Evolutionary conservation across 805 yeast genomes (phyloP).

Genomic region (Candida sakaeoensis): DNA sequence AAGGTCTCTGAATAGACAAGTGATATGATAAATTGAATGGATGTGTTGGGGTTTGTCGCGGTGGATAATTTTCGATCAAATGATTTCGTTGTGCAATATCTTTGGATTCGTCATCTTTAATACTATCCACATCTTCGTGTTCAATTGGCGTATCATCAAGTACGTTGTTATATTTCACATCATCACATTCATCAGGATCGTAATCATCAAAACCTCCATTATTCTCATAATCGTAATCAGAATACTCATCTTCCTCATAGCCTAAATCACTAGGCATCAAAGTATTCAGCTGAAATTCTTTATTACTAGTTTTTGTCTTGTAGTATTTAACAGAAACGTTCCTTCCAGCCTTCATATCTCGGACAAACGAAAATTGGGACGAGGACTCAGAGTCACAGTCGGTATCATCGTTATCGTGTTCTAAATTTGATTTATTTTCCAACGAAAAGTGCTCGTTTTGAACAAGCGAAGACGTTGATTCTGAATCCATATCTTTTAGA

Average conservation of each 20-base stretch:
- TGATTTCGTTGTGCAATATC: background rate
- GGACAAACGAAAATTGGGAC: slow-evolving; percentile 40
- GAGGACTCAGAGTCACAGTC: slow-evolving; percentile 20
- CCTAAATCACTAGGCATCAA: slow-evolving; percentile 28
- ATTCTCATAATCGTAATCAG: slow-evolving; percentile 42
- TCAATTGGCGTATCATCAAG: slow-evolving; percentile 12
- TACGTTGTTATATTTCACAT: slow-evolving; percentile 14
- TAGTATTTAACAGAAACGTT: slow-evolving; percentile 44
- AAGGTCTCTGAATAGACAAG: slow-evolving; percentile 22
- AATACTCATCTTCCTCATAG: slow-evolving; percentile 27
- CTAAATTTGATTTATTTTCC: background rate
- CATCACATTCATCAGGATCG: slow-evolving; percentile 21
- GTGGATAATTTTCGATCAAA: too few species aligned
- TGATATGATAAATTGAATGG: slow-evolving; percentile 24
- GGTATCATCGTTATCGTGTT: slow-evolving; percentile 3
- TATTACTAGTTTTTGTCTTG: slow-evolving; percentile 22
- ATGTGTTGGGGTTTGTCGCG: too few species aligned
- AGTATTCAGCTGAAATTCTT: slow-evolving; percentile 14
- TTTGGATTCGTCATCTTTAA: background rate
- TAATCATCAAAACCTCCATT: slow-evolving; percentile 23
- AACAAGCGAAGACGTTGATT: background rate
- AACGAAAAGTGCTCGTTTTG: background rate
- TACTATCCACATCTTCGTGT: background rate
- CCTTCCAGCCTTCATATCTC: slow-evolving; percentile 38
- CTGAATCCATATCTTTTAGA: slow-evolving; percentile 11